phyloP scores from a whole-genome alignment of 2,329 filamentous ascomycete genomes.

The Curvularia eragrostidis region DNA sequence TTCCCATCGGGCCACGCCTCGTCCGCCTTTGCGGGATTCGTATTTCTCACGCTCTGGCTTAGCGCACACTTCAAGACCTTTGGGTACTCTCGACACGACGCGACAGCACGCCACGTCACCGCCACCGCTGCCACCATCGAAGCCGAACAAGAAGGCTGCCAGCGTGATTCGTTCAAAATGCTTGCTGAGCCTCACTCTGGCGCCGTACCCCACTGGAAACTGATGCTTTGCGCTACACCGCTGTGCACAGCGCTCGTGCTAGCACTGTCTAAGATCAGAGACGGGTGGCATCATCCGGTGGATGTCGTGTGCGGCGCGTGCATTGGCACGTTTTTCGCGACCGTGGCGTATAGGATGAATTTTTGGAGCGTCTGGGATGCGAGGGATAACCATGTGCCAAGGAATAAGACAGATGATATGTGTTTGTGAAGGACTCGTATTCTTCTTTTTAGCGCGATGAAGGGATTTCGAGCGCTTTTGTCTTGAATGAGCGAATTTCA shows the following conservation, averaged over 20 bases:
- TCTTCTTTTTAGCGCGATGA: too few relatives aligned
- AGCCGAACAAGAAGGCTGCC: not conserved
- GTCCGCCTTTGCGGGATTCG: constrained; percentile 44
- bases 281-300: constrained; percentile 74
- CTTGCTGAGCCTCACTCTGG: not conserved
- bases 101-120: not conserved
- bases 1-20: constrained; percentile 42
- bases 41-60: constrained; percentile 38
- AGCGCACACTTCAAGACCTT: constrained; percentile 39
- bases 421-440: too few relatives aligned
- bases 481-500: not conserved
- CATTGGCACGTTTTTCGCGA: constrained; percentile 68
- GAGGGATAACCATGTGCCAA: constrained; percentile 27
- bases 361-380: constrained; percentile 51
- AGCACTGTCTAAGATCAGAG: constrained; percentile 68
- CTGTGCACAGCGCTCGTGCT: constrained; percentile 69
- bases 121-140: not conserved
- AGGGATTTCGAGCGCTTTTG: too few relatives aligned
- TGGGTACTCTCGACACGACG: not conserved
- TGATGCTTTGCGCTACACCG: constrained; percentile 66
- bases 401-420: not conserved
- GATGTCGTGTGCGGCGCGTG: constrained; percentile 68
- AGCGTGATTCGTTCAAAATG: not conserved
- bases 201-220: constrained; percentile 65
- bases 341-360: constrained; percentile 67